Conservation (phyloP, 305 asterid species). For the Fraxinus nigra region DNA sequence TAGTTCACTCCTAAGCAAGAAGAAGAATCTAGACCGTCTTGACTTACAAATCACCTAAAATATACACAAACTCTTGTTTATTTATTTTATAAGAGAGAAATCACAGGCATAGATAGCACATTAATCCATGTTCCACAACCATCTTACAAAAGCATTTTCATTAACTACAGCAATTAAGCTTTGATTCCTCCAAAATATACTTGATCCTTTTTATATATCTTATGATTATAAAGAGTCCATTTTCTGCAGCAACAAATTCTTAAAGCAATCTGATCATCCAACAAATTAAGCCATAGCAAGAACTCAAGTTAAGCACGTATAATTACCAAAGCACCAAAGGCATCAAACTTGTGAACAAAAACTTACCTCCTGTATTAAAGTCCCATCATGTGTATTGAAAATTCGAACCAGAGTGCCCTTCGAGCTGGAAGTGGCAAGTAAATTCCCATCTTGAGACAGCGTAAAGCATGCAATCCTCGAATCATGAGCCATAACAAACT, state of each 20-base stretch:
- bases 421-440: constrained; percentile 84
- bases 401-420: constrained; percentile 85
- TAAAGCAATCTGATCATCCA: not conserved
- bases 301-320: not conserved
- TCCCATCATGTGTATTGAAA: constrained; percentile 70
- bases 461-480: constrained; percentile 80
- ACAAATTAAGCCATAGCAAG: not conserved
- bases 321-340: not conserved
- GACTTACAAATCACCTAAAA: not conserved
- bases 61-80: not conserved
- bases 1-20: not conserved
- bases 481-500: constrained; percentile 82
- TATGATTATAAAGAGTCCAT: not conserved
- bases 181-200: not conserved
- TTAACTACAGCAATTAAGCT: not conserved
- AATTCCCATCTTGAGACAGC: constrained; percentile 74
- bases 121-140: not conserved
- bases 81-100: not conserved
- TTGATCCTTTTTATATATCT: not conserved
- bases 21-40: not conserved
- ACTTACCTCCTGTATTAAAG: constrained; percentile 79
- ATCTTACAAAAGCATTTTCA: not conserved
- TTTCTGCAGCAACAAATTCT: not conserved
- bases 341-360: not conserved
- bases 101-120: not conserved